Evolutionary conservation across 495 filamentous ascomycete genomes (phyloP), one percentile per base, ranked within the genome.

Genomic region (Daldinia vernicosa): DNA sequence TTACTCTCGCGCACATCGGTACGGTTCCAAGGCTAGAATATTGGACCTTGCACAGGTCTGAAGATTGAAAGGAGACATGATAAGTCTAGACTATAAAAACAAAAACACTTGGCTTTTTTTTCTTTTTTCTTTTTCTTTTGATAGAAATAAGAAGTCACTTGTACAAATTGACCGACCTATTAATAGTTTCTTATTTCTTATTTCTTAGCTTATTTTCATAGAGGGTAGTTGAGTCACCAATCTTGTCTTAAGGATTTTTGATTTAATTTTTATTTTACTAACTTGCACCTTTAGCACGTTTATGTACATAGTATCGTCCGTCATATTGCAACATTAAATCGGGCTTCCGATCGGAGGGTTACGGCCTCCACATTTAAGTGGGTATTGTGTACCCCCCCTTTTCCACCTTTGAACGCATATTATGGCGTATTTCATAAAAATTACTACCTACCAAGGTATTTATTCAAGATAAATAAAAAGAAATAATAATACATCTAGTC

Each of bases 1-100:
- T 78, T 81, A 93, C 91, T 94, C 92, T 88, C 92, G 83, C 28
- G 92, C 92, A 75, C 92, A 94, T 54, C 93, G 89, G 75, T 96
- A 97, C 11, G 93, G 93, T 74, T 95, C 85, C 69, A 97, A 82
- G 72, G 89, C 82, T 52, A 97, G 80, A 62, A 97, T 95, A 80
- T 97, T 97, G 51, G 90, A 86, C 67, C 93, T 88, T 22, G 92
- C 93, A 77, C 93, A 97, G 69, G 86, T 94, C 65, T 90, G 80
- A 40, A 97, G 80, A 75, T 95, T 86, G 78, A 96, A 97, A 35
- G 80, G 76, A 47, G 82, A 75, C 83, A 85, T 85, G 65, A 59
- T 77, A 57, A 60, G 54, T 14, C 54, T 5, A 39, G 63, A 54
- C 37, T 19, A 57, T 26, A 63, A 45, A 40, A 22, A 17, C 8